These are phyloP conservation scores for Cutaneotrichosporon cavernicola DNA, from an alignment of 1,284 basidiomycete genomes.

Conservation along the genomic window DNA sequence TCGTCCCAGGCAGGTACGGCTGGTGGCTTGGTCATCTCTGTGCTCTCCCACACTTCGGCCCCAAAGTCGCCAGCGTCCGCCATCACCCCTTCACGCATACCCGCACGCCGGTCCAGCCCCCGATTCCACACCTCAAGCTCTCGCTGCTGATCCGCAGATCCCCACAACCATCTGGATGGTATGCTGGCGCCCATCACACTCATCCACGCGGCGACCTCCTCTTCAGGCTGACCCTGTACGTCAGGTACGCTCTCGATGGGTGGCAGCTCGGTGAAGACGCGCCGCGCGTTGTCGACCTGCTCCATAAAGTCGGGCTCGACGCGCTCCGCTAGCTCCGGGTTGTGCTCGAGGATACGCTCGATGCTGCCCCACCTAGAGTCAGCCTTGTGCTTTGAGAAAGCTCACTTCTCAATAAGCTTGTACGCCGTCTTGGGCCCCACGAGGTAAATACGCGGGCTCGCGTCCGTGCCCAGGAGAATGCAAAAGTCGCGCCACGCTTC, in stretches of 20 bases:
- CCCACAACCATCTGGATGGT: neutral
- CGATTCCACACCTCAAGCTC: neutral
- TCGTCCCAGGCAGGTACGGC: neutral
- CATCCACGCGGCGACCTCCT: slow-evolving; percentile 1
- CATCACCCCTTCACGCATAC: neutral
- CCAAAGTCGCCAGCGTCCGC: slow-evolving; percentile 7
- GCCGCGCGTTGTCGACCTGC: slow-evolving; percentile 42
- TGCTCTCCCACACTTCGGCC: neutral
- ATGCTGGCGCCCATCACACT: neutral
- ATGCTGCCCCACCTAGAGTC: slow-evolving; percentile 61
- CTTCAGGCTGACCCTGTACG: neutral
- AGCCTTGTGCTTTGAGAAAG: slow-evolving; percentile 11
- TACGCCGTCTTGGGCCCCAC: slow-evolving; percentile 73
- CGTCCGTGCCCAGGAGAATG: slow-evolving; percentile 82
- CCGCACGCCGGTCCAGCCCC: neutral
- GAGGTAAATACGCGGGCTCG: slow-evolving; percentile 73
- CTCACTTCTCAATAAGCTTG: slow-evolving; percentile 62
- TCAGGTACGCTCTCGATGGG: slow-evolving; percentile 24
- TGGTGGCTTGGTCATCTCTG: neutral
- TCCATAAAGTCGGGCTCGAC: slow-evolving; percentile 37
- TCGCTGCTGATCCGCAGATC: neutral
- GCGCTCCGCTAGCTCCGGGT: slow-evolving; percentile 18
- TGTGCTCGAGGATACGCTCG: slow-evolving; percentile 63
- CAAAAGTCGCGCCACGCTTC: slow-evolving; percentile 73
- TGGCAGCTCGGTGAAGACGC: slow-evolving; percentile 47